A percentile compares a stretch with the other conserved stretches of the same genome.
phyloP scores from a whole-genome alignment of 805 yeast species.

The Jamesozyma hellenica region DNA sequence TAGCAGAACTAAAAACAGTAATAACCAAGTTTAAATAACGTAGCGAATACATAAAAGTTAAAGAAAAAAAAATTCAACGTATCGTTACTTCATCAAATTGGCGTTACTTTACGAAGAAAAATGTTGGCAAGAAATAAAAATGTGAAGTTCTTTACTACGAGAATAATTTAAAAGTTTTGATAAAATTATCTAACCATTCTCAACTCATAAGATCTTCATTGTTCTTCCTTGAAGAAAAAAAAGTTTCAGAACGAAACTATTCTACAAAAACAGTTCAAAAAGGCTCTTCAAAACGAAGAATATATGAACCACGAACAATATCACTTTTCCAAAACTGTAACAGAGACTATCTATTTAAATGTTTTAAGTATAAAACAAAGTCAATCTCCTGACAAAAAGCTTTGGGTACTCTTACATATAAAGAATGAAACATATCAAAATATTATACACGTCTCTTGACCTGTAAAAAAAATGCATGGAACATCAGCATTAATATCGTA shows the following conservation, averaged over 20 bases:
- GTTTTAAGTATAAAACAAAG: not conserved
- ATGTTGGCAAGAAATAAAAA: not conserved
- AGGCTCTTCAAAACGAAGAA: conserved; percentile 2
- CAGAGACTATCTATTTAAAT: not conserved
- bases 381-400: conserved; percentile 2
- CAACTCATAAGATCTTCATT: conserved; percentile 3
- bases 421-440: too few species aligned
- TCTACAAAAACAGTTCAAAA: not conserved
- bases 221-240: not conserved
- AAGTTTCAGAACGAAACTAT: conserved; percentile 1
- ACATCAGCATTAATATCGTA: too few species aligned
- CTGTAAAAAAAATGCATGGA: too few species aligned
- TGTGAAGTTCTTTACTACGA: conserved; percentile 1
- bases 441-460: too few species aligned
- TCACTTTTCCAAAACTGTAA: conserved; percentile 2
- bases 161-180: not conserved
- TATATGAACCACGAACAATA: conserved; percentile 1
- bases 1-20: too few species aligned
- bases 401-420: not conserved
- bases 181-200: not conserved
- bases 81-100: too few species aligned
- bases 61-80: too few species aligned
- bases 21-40: too few species aligned
- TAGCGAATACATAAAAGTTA: too few species aligned
- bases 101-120: too few species aligned